A percentile compares a stretch with the other conserved stretches of the same genome.
Conservation (phyloP, 176 grass and related monocot species). For the Juncus effusus region DNA sequence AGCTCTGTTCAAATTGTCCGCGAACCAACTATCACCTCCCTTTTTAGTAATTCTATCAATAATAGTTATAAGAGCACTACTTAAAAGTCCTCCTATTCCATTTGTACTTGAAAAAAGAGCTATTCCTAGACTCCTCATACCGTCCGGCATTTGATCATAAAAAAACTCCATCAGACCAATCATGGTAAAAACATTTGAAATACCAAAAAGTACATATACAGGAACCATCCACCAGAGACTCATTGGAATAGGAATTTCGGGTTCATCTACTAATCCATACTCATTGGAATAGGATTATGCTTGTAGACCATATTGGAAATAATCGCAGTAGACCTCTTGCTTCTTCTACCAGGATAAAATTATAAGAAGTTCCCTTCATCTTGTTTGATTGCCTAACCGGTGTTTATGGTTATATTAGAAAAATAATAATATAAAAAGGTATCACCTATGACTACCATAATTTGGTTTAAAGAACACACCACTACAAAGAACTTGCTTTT, state of each 20-base stretch:
- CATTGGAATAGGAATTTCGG: constrained; percentile 44
- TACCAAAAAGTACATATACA: constrained; percentile 46
- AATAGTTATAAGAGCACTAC: constrained; percentile 42
- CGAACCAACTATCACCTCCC: constrained; percentile 51
- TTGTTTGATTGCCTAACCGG: constrained; percentile 4
- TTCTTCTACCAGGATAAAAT: constrained; percentile 29
- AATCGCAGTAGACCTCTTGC: constrained; percentile 38
- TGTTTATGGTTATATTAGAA: neutral
- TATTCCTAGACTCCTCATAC: constrained; percentile 41
- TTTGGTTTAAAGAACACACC: too few species aligned
- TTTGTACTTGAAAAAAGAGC: constrained; percentile 39
- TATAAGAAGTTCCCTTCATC: neutral
- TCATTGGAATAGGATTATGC: constrained; percentile 54
- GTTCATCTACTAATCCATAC: constrained; percentile 26
- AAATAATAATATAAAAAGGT: neutral
- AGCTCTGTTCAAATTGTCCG: constrained; percentile 43
- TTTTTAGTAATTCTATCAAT: constrained; percentile 39
- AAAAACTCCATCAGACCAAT: constrained; percentile 77
- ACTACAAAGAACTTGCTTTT: neutral
- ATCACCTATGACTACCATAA: too few species aligned
- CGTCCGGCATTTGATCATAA: constrained; percentile 62
- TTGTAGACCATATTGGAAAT: constrained; percentile 57
- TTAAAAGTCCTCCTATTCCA: constrained; percentile 36
- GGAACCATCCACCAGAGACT: constrained; percentile 81
- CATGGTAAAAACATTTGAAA: constrained; percentile 51